phyloP scores from a whole-genome alignment of 2,329 filamentous ascomycete species.

The Arthrobotrys musiformis region DNA sequence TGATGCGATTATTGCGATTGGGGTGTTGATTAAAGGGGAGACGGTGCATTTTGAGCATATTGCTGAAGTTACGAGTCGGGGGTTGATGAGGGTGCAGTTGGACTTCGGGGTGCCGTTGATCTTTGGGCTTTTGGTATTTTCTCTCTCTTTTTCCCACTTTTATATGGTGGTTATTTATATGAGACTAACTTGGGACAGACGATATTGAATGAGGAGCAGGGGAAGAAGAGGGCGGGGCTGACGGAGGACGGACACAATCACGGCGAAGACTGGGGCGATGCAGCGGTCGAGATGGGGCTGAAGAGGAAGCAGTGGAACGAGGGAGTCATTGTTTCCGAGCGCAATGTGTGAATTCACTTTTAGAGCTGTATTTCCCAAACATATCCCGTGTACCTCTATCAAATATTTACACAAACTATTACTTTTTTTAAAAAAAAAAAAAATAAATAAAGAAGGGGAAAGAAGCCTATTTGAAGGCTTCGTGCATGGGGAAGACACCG shows the following conservation, averaged over 20 bases:
- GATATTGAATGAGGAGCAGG: slow-evolving; percentile 87
- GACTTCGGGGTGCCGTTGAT: slow-evolving; percentile 89
- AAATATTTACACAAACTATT: too few species aligned
- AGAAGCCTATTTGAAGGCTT: slow-evolving; percentile 12
- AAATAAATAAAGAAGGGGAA: neutral
- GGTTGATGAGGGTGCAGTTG: slow-evolving; percentile 92
- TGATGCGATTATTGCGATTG: slow-evolving; percentile 93
- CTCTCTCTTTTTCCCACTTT: neutral
- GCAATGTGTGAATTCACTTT: slow-evolving; percentile 3
- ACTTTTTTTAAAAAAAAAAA: too few species aligned
- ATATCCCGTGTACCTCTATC: too few species aligned
- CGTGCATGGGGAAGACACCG: slow-evolving; percentile 40
- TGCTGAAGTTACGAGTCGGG: slow-evolving; percentile 86
- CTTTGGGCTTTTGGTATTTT: slow-evolving; percentile 73
- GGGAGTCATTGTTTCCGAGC: slow-evolving; percentile 64
- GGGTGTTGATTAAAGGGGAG: slow-evolving; percentile 96
- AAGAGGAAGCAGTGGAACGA: slow-evolving; percentile 87
- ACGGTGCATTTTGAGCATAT: slow-evolving; percentile 99
- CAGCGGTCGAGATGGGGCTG: slow-evolving; percentile 90
- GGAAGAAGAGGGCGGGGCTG: slow-evolving; percentile 82
- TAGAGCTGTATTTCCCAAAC: too few species aligned
- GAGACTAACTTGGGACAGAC: slow-evolving; percentile 75
- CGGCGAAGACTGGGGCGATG: slow-evolving; percentile 93
- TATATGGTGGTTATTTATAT: neutral
- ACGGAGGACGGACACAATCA: slow-evolving; percentile 81